Percentiles rank a stretch among this genome's conserved stretches.
Conservation (phyloP, 164 flowering plant species). For the Santalum album region DNA sequence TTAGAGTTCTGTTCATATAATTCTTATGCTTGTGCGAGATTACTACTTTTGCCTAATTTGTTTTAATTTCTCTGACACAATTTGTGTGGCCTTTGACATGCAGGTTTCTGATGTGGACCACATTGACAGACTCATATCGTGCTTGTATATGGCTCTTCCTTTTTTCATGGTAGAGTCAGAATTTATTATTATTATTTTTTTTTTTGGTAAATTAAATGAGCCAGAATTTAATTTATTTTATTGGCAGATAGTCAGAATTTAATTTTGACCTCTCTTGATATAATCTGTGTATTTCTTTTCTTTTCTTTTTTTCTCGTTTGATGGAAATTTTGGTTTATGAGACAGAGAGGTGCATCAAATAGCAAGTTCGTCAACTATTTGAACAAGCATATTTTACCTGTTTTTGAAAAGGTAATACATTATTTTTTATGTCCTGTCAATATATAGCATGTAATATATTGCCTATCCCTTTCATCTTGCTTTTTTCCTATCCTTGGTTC, state of each 20-base stretch:
- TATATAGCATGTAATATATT: no score
- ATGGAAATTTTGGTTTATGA: background rate
- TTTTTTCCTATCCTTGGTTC: background rate
- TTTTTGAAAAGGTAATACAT: constrained; percentile 70
- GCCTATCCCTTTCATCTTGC: background rate
- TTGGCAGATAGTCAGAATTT: no score
- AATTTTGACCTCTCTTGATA: no score
- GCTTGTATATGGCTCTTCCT: constrained; percentile 84
- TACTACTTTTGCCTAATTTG: no score
- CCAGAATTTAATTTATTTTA: no score
- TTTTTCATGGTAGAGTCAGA: constrained; percentile 55
- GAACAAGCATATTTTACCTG: constrained; percentile 80
- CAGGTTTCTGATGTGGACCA: constrained; percentile 91
- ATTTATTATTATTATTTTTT: background rate
- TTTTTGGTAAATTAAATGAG: background rate
- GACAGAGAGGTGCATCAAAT: constrained; percentile 92
- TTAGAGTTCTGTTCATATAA: no score
- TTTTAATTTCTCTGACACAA: background rate
- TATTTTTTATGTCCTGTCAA: background rate
- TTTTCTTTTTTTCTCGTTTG: no score
- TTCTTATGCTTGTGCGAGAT: no score
- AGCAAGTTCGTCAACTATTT: constrained; percentile 83
- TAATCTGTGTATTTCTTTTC: no score
- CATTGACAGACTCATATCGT: constrained; percentile 80
- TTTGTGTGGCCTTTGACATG: constrained; percentile 8